Evolutionary conservation across 2,329 filamentous ascomycete genomes (phyloP).

Genomic region (Leptographium radiaticola): DNA sequence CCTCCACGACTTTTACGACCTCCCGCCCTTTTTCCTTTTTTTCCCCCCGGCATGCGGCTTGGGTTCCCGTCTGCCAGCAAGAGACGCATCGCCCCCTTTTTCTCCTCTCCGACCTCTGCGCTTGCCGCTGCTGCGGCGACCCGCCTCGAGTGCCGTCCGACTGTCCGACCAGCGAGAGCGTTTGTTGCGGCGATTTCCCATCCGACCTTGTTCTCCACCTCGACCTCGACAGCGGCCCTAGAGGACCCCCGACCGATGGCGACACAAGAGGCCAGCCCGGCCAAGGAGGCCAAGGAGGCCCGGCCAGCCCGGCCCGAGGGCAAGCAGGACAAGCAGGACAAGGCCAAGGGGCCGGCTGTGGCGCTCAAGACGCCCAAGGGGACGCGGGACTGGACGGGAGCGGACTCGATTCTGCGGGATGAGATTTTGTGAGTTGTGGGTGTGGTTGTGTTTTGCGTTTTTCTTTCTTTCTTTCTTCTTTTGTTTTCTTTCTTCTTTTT

Average conservation of each 20-base stretch:
- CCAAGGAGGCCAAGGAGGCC: neutral
- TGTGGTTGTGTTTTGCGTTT: too few relatives aligned
- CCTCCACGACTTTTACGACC: neutral
- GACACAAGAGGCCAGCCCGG: neutral
- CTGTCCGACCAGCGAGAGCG: neutral
- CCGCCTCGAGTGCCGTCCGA: neutral
- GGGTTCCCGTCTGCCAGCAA: conserved; percentile 2
- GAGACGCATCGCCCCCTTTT: neutral
- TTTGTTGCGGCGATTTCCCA: too few relatives aligned
- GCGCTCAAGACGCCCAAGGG: conserved; percentile 67
- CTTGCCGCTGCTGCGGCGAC: neutral
- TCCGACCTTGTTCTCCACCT: too few relatives aligned
- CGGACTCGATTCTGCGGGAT: conserved; percentile 55
- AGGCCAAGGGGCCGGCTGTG: conserved; percentile 11
- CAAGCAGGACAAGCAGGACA: conserved; percentile 4
- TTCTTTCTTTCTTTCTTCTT: too few relatives aligned
- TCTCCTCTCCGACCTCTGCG: neutral
- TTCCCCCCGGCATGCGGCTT: conserved; percentile 7
- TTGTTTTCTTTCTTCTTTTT: too few relatives aligned
- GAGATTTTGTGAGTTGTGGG: conserved; percentile 39
- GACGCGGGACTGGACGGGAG: conserved; percentile 57
- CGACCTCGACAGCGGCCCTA: neutral
- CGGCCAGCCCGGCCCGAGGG: neutral
- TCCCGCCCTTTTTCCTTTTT: neutral
- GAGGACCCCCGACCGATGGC: neutral